Percentiles rank a stretch among this genome's conserved stretches.
Evolutionary conservation across 192 early-diverging fungal genomes (phyloP).

Genomic region (Podila horticola): DNA sequence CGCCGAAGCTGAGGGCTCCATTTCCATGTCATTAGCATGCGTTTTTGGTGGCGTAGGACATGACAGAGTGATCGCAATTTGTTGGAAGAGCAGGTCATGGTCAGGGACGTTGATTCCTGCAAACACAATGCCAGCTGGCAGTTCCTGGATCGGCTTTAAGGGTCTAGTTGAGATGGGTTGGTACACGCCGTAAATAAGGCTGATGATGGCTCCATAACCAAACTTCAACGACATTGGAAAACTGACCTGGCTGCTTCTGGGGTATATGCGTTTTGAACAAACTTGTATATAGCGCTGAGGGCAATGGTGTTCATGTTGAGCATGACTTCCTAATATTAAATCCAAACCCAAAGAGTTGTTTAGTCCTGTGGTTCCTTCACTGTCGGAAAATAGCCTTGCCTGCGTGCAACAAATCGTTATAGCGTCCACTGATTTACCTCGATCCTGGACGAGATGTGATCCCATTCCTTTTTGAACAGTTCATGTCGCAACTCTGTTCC

Average conservation of each 20-base stretch:
- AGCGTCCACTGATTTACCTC: constrained; percentile 41
- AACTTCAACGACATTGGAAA: not conserved
- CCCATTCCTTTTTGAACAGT: constrained; percentile 67
- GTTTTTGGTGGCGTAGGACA: constrained; percentile 30
- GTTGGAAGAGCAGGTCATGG: constrained; percentile 75
- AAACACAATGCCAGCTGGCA: constrained; percentile 79
- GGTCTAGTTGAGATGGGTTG: constrained; percentile 25
- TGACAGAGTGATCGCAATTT: constrained; percentile 57
- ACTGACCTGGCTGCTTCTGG: constrained; percentile 20
- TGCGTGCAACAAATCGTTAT: not conserved
- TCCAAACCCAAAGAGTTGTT: not conserved
- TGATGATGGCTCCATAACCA: constrained; percentile 11
- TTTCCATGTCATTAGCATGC: not conserved
- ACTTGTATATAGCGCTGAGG: constrained; percentile 64
- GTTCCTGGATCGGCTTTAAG: constrained; percentile 68
- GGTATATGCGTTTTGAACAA: constrained; percentile 67
- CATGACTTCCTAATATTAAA: constrained; percentile 53
- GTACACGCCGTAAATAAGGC: constrained; percentile 7
- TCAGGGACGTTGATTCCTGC: constrained; percentile 80
- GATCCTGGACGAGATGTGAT: constrained; percentile 53
- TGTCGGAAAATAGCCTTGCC: not conserved
- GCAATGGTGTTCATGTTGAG: constrained; percentile 67
- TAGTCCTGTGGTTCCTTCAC: not conserved
- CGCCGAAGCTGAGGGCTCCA: not conserved
- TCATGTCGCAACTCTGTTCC: constrained; percentile 58